Evolutionary conservation across 2,329 filamentous ascomycete species (phyloP), one percentile per base, ranked within the genome.

Genomic region (Chlorencoelia australis): DNA sequence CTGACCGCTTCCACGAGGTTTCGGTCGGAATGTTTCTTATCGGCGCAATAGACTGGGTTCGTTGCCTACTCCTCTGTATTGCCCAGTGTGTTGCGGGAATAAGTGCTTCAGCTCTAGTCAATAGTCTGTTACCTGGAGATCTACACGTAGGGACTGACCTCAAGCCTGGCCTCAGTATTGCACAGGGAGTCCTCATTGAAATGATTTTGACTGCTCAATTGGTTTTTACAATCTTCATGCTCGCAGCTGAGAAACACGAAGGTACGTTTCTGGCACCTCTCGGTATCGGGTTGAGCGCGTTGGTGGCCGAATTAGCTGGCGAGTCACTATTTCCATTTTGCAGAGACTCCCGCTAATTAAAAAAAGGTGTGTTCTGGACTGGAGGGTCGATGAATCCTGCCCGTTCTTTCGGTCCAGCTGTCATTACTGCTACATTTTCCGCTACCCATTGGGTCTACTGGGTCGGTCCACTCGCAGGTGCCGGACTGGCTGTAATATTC

Each of bases 181-280:
- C 58, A 2, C 65, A 67, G 44, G 67, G 66, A n/a, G 53, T 69
- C 15, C 62, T 69, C 39, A 66, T 70, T 25, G 66, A 70, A 43
- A 65, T 66, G 44, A 55, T 70, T 19, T 52, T 69, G 11, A 69
- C 66, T 3, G 61, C 64, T 8, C 61, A 69, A 43, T 44, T 70
- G 17, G 57, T 66, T 10, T 67, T 69, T 38, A 63, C 64, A 8
- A 66, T 69, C 35, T 66, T 69, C 42, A 68, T 69, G 65, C 57
- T 69, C n/a, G 66, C 66, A 15, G 64, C 64, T 17, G 66, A 69
- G 50, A 67, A 69, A 47, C 66, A 68, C 37, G 54, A 57, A 4
- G 65, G 57, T 0, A 68, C 65, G 1, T 67, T 66, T 35, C 57
- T 69, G 11, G 66, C 66, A 10, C 66, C 66, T 0, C 54, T 69